Evolutionary conservation across 2,329 filamentous ascomycete genomes (phyloP).

Genomic region (Aspergillus eucalypticola): DNA sequence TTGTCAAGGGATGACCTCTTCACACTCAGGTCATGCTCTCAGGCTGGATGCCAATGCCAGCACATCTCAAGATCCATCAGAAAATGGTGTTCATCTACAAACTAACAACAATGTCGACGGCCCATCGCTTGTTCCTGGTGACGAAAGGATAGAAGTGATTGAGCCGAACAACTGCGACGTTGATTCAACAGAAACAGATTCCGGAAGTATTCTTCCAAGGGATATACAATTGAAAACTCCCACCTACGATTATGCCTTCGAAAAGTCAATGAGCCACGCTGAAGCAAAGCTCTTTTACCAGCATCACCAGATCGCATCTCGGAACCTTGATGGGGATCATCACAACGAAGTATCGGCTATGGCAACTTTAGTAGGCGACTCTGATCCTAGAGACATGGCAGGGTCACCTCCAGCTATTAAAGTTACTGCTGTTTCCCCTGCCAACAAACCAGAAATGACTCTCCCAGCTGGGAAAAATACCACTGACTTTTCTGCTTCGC

Average conservation of each 20-base stretch:
- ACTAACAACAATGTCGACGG: background rate
- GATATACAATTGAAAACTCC: slow-evolving; percentile 67
- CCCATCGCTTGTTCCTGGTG: background rate
- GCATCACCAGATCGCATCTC: slow-evolving; percentile 70
- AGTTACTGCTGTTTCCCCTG: background rate
- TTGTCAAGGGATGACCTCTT: slow-evolving; percentile 23
- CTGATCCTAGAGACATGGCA: background rate
- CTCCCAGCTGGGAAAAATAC: background rate
- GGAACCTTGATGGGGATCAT: slow-evolving; percentile 35
- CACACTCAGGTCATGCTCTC: slow-evolving; percentile 14
- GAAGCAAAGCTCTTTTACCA: slow-evolving; percentile 98
- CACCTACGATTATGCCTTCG: slow-evolving; percentile 89
- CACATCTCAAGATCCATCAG: slow-evolving; percentile 12
- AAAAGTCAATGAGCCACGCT: slow-evolving; percentile 90
- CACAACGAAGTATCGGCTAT: background rate
- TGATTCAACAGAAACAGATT: slow-evolving; percentile 5
- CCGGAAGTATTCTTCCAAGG: slow-evolving; percentile 37
- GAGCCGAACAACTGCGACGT: slow-evolving; percentile 12
- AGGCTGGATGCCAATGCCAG: slow-evolving; percentile 26
- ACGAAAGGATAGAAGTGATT: slow-evolving; percentile 16
- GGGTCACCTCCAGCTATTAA: background rate
- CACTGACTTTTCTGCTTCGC: background rate
- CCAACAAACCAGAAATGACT: background rate
- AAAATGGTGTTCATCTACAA: slow-evolving; percentile 7
- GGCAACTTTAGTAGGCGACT: background rate